Evolutionary conservation across 176 grass and related monocot genomes (phyloP), one percentile per base, ranked within the genome.

Genomic region (Carex parvula): DNA sequence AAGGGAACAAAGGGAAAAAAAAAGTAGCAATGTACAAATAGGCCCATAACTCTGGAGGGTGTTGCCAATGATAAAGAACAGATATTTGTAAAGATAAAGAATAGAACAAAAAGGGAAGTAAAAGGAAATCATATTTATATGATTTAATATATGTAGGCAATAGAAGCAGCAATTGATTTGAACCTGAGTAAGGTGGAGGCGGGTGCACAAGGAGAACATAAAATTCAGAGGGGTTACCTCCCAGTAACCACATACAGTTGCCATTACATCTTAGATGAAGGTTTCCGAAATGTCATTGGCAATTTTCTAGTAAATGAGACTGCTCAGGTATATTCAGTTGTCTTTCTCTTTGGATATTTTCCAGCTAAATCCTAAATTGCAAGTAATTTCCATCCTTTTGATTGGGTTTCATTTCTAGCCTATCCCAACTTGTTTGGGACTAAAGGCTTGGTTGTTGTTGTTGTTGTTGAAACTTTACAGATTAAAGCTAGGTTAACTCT

Each of bases 181-280:
- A 99, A 89, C 26, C 61, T 99, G 71, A 90, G 87, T 89, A 95
- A 89, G 78, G 96, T 95, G 39, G 96, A 99, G 74, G 96, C 96
- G 55, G 96, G 93, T 88, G 96, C 93, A 50, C 96, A 99, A 72
- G 96, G 93, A 87, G 96, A 99, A 84, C 96, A 99, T 80, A 99
- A 99, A 83, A 91, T 99, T 85, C 96, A 99, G 81, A 90, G 96
- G 64, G 96, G 96, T 87, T 99, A 93, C 70, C 93, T 99, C 87
- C 93, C 96, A 54, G 91, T 95, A 70, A 90, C 91, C 85, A 95
- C 93, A 81, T 95, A 92, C 61, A 99, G 93, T 77, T 92, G 88
- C 65, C 96, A 95, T 67, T 94, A 99, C 85, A 92, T 95, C 39
- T 85, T 87, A 68, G 85, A 99, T 79, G 88, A 92, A 86, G 96